These are phyloP conservation scores for Citrullus colocynthis DNA, from an alignment of 306 rosid genomes.

Conservation along the genomic window DNA sequence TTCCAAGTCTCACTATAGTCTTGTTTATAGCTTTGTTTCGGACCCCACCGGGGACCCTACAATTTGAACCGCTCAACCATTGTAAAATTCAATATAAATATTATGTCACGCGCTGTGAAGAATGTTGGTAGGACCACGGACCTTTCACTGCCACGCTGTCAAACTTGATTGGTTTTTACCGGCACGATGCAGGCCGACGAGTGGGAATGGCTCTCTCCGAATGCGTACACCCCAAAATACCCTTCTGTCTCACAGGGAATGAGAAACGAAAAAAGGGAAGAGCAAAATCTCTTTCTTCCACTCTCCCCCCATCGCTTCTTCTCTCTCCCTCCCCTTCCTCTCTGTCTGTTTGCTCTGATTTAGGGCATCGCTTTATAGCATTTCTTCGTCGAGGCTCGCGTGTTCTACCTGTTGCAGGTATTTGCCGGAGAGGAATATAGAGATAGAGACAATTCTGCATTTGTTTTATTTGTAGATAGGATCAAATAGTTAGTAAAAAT, in stretches of 20 bases:
- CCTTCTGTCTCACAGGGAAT: neutral
- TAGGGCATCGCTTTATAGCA: constrained; percentile 8
- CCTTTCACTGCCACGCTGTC: neutral
- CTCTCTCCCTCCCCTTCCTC: neutral
- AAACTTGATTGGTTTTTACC: neutral
- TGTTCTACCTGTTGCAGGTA: neutral
- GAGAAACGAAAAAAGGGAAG: constrained; percentile 5
- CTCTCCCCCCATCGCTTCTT: neutral
- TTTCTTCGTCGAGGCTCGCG: neutral
- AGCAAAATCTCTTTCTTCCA: constrained; percentile 1
- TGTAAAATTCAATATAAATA: neutral
- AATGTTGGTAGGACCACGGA: neutral
- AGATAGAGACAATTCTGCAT: neutral
- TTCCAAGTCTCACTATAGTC: neutral
- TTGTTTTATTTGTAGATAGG: neutral
- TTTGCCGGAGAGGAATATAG: neutral
- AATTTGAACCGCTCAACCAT: constrained; percentile 15
- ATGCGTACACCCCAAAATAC: constrained; percentile 9
- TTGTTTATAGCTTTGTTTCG: neutral
- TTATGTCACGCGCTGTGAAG: neutral
- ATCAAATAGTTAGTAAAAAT: neutral
- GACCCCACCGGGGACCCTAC: neutral
- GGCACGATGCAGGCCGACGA: neutral
- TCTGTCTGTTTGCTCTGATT: neutral
- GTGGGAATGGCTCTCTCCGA: neutral